Conservation (phyloP, 441 rosid species). For the Gossypium trilobum region DNA sequence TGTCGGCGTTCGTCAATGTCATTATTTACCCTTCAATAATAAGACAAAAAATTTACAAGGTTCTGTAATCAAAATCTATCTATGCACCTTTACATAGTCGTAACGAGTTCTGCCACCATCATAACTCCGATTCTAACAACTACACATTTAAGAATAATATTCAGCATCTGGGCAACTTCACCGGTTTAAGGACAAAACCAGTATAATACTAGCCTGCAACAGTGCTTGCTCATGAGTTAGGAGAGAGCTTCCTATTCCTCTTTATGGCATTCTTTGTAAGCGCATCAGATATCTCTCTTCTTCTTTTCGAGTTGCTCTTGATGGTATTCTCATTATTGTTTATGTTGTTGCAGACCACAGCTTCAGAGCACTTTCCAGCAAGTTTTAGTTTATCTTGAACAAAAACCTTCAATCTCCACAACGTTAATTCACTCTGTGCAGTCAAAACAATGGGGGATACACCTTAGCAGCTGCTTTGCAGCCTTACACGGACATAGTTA, state of each 20-base stretch:
- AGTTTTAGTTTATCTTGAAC: conserved; percentile 67
- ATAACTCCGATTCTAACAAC: not conserved
- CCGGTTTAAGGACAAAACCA: not conserved
- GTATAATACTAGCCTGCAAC: not conserved
- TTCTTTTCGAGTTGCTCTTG: conserved; percentile 44
- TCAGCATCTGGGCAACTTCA: not conserved
- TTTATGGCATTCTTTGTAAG: conserved; percentile 38
- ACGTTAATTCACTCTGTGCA: conserved; percentile 60
- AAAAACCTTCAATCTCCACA: conserved; percentile 84
- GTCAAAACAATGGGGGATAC: not conserved
- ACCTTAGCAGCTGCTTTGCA: not conserved
- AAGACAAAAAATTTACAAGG: not conserved
- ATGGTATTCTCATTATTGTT: conserved; percentile 23
- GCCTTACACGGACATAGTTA: not conserved
- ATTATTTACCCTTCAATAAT: not conserved
- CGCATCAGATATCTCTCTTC: conserved; percentile 52
- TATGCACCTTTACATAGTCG: not conserved
- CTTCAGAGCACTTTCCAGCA: conserved; percentile 42
- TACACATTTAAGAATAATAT: not conserved
- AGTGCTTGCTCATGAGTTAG: conserved; percentile 11
- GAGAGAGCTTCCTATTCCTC: conserved; percentile 35
- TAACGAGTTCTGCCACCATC: not conserved
- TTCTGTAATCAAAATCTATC: not conserved
- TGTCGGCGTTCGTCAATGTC: not conserved
- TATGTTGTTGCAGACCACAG: conserved; percentile 37